phyloP scores from a whole-genome alignment of 2,329 filamentous ascomycete species.

The Penicillium sclerotigenum region DNA sequence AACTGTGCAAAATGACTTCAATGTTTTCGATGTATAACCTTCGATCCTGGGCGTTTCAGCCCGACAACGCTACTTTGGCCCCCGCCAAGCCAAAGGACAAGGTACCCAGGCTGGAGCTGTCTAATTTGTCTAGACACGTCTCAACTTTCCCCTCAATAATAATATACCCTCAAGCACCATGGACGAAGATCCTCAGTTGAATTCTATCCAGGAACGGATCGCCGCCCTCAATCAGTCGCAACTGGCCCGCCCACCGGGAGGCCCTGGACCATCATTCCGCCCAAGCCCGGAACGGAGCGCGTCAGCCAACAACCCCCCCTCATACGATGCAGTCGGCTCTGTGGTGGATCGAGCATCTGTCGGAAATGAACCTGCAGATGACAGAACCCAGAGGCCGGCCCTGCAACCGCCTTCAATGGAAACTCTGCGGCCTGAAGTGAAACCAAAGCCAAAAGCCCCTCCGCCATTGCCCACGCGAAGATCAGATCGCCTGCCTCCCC shows the following conservation, averaged over 20 bases:
- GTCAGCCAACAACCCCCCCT: slow-evolving; percentile 37
- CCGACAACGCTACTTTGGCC: slow-evolving; percentile 11
- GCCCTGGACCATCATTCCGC: slow-evolving; percentile 26
- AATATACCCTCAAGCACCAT: slow-evolving; percentile 23
- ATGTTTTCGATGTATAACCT: too few relatives aligned
- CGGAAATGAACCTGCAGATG: slow-evolving; percentile 30
- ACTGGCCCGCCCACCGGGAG: slow-evolving; percentile 33
- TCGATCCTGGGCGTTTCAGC: background rate
- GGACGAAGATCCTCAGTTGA: slow-evolving; percentile 43
- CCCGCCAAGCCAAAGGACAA: slow-evolving; percentile 18
- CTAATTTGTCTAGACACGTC: slow-evolving; percentile 7
- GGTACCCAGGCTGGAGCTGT: slow-evolving; percentile 19
- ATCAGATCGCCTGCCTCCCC: slow-evolving; percentile 20
- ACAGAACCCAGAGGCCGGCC: slow-evolving; percentile 22
- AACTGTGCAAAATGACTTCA: too few relatives aligned
- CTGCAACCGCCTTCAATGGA: slow-evolving; percentile 25
- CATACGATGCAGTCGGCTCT: slow-evolving; percentile 31
- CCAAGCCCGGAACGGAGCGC: slow-evolving; percentile 28
- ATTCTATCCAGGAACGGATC: slow-evolving; percentile 48
- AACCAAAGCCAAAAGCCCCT: slow-evolving; percentile 33
- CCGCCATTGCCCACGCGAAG: slow-evolving; percentile 49
- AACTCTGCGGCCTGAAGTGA: slow-evolving; percentile 23
- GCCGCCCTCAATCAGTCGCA: slow-evolving; percentile 46
- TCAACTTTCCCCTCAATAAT: background rate
- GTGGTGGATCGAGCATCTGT: slow-evolving; percentile 22